Evolutionary conservation across 1,284 basidiomycete species (phyloP).

Genomic region (Pseudozyma hubeiensis): DNA sequence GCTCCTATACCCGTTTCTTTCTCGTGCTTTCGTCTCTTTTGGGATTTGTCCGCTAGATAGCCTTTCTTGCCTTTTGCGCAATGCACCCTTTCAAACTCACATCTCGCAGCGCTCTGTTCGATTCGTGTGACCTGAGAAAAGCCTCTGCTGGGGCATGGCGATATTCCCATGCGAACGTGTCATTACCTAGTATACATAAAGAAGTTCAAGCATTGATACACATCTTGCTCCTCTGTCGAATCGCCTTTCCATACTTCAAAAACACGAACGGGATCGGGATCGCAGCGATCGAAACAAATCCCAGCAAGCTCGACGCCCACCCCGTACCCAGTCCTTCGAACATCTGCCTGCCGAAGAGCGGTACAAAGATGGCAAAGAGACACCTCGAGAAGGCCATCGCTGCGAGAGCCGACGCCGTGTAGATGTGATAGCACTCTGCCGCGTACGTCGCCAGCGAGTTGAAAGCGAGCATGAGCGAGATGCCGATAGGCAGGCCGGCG

Average conservation of each 20-base stretch:
- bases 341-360: slow-evolving; percentile 41
- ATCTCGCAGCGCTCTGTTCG: neutral
- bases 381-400: slow-evolving; percentile 51
- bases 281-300: slow-evolving; percentile 25
- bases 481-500: slow-evolving; percentile 32
- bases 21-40: neutral
- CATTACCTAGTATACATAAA: neutral
- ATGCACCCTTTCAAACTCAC: slow-evolving; percentile 1
- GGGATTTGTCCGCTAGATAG: neutral
- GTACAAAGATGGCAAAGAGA: slow-evolving; percentile 47
- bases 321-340: slow-evolving; percentile 27
- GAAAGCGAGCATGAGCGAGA: slow-evolving; percentile 39
- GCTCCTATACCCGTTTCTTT: slow-evolving; percentile 15
- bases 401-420: slow-evolving; percentile 44
- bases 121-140: no score
- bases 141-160: no score
- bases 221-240: slow-evolving; percentile 40
- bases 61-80: neutral
- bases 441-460: slow-evolving; percentile 47
- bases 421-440: slow-evolving; percentile 48
- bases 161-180: neutral
- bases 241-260: slow-evolving; percentile 37
- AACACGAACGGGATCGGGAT: slow-evolving; percentile 48
- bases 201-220: slow-evolving; percentile 30
- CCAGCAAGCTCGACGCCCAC: slow-evolving; percentile 37